Evolutionary conservation across 441 rosid genomes (phyloP).

Genomic region (Adansonia gregorii): DNA sequence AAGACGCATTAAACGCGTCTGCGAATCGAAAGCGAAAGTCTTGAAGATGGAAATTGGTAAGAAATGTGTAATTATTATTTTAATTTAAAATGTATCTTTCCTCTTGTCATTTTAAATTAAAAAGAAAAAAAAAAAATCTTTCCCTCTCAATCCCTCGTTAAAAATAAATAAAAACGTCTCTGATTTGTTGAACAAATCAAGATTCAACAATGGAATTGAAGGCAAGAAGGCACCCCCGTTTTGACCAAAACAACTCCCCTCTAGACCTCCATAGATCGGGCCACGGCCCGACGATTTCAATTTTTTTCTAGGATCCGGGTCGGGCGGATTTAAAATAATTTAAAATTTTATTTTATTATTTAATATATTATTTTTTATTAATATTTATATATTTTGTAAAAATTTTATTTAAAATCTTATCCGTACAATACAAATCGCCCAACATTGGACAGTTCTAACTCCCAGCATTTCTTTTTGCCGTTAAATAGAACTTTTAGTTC

Average conservation of each 20-base stretch:
- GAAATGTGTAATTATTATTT: slow-evolving; percentile 24
- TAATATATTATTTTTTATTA: no score
- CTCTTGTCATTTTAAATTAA: not conserved
- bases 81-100: not conserved
- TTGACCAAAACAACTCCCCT: slow-evolving; percentile 8
- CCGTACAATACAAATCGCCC: no score
- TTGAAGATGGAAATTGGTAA: slow-evolving; percentile 19
- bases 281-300: no score
- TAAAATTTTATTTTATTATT: no score
- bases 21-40: slow-evolving; percentile 6
- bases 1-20: slow-evolving; percentile 23
- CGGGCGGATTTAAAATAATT: no score
- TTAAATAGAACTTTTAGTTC: not conserved
- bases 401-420: no score
- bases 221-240: not conserved
- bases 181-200: slow-evolving; percentile 15
- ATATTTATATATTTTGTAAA: no score
- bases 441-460: no score
- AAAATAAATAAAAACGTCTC: no score
- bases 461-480: not conserved
- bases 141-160: slow-evolving; percentile 6
- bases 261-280: no score
- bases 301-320: no score
- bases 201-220: not conserved
- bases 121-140: not conserved